A percentile compares a stretch with the other conserved stretches of the same genome.
These are phyloP conservation scores for Geranomyces michiganensis DNA, from an alignment of 192 early-diverging fungal species.

Conservation along the genomic window DNA sequence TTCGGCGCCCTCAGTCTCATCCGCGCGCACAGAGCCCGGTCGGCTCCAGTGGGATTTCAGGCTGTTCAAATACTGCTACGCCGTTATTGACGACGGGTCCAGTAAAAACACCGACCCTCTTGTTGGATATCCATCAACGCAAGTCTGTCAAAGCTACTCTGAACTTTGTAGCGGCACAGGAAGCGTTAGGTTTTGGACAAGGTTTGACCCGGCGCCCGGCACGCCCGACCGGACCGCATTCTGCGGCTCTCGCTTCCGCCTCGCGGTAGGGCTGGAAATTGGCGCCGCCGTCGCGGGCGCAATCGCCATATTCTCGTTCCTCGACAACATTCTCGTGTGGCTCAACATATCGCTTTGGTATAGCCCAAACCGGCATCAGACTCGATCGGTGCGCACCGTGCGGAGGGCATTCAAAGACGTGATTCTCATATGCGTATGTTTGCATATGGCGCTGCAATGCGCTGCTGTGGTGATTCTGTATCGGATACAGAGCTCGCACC, in stretches of 20 bases:
- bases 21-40: background rate
- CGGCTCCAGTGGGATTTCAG: constrained; percentile 14
- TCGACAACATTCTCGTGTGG: constrained; percentile 28
- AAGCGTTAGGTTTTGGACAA: constrained; percentile 5
- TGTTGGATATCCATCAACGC: constrained; percentile 7
- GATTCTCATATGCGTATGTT: constrained; percentile 7
- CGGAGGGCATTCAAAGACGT: constrained; percentile 15
- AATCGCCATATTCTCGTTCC: constrained; percentile 17
- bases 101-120: background rate
- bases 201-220: constrained; percentile 11
- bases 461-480: constrained; percentile 13
- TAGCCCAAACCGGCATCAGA: constrained; percentile 3
- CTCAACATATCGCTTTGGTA: constrained; percentile 21
- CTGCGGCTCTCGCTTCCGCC: constrained; percentile 6
- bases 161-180: constrained; percentile 7
- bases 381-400: constrained; percentile 18
- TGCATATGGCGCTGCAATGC: constrained; percentile 18
- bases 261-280: constrained; percentile 7
- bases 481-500: background rate
- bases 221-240: constrained; percentile 13
- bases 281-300: constrained; percentile 9
- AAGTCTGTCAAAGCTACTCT: constrained; percentile 7
- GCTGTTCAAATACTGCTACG: constrained; percentile 11
- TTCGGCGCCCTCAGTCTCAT: background rate
- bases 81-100: constrained; percentile 15